Base-by-base conservation (phyloP, 768 basidiomycete species). In the Rhizopogon vesiculosus region DNA sequence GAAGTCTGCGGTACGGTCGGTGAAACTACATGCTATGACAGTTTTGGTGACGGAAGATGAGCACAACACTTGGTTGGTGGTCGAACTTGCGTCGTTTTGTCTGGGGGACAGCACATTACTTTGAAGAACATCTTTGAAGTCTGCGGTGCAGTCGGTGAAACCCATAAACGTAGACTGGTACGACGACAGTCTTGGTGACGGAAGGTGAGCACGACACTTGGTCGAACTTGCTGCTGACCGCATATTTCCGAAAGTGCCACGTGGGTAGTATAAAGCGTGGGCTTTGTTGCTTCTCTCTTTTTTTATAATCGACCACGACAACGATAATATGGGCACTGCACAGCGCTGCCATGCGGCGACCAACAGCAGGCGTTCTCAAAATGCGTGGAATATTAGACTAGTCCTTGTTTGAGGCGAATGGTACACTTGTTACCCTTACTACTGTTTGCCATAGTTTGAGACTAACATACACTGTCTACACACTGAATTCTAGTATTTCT, bases 391-490 rank as follows among this genome's bases (percentile, higher is more conserved):
- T 64, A 77, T 45, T 60, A 67, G n/a, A 45, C 54, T 56, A 49
- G 76, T 85, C 84, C 80, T 81, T 71, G 87, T 89, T 89, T 89
- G 87, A 89, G 84, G 87, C 71, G 71, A 74, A 76, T 76, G 72
- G 79, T 76, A 81, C 75, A 41, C 48, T 61, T 62, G 53, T 57
- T 29, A 38, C 35, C 35, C 35, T 38, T 38, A 78, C 80, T 80
- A 76, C 73, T 72, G 72, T 76, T 75, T 79, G 84, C 84, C 82
- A 89, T 89, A 87, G 79, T 67, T 65, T 72, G 66, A 38, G 73
- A 72, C 69, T 55, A 7, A 72, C 69, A 74, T 56, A 22, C 4
- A 12, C 12, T 12, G 13, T 12, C 12, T n/a, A 7, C 68, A 64
- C 58, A 71, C 72, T 66, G 0, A 44, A 28, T 41, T 44, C 54